phyloP scores from a whole-genome alignment of 2,329 filamentous ascomycete species.

The Aureobasidium lini region DNA sequence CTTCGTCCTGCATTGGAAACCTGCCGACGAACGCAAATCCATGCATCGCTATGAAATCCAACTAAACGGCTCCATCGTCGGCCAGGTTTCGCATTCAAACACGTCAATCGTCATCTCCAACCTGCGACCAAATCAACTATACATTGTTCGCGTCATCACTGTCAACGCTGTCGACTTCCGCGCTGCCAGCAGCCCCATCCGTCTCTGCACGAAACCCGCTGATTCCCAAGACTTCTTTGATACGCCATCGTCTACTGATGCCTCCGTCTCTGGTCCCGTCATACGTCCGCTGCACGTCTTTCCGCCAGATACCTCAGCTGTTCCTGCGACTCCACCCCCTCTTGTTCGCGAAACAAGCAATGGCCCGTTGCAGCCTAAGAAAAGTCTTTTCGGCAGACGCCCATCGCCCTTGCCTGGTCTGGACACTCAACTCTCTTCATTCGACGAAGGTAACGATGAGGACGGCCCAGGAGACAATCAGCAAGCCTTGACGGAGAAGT shows the following conservation, averaged over 20 bases:
- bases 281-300: slow-evolving; percentile 15
- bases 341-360: slow-evolving; percentile 60
- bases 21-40: slow-evolving; percentile 40
- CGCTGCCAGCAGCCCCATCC: slow-evolving; percentile 76
- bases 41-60: slow-evolving; percentile 86
- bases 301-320: slow-evolving; percentile 8
- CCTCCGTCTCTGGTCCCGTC: slow-evolving; percentile 18
- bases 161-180: slow-evolving; percentile 90
- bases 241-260: slow-evolving; percentile 35
- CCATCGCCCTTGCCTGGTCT: slow-evolving; percentile 51
- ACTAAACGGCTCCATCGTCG: slow-evolving; percentile 76
- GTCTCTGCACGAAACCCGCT: slow-evolving; percentile 60
- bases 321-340: slow-evolving; percentile 38
- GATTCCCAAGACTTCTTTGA: slow-evolving; percentile 41
- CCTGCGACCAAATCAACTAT: slow-evolving; percentile 77
- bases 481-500: slow-evolving; percentile 70
- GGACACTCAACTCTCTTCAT: slow-evolving; percentile 30
- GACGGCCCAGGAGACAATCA: slow-evolving; percentile 57
- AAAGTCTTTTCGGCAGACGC: slow-evolving; percentile 65
- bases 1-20: slow-evolving; percentile 83
- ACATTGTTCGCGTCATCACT: slow-evolving; percentile 87
- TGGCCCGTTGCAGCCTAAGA: slow-evolving; percentile 47
- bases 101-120: slow-evolving; percentile 88
- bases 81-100: slow-evolving; percentile 72
- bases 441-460: slow-evolving; percentile 36